Base-by-base conservation (phyloP, 2,329 filamentous ascomycete genomes). In the Aspergillus sp. region DNA sequence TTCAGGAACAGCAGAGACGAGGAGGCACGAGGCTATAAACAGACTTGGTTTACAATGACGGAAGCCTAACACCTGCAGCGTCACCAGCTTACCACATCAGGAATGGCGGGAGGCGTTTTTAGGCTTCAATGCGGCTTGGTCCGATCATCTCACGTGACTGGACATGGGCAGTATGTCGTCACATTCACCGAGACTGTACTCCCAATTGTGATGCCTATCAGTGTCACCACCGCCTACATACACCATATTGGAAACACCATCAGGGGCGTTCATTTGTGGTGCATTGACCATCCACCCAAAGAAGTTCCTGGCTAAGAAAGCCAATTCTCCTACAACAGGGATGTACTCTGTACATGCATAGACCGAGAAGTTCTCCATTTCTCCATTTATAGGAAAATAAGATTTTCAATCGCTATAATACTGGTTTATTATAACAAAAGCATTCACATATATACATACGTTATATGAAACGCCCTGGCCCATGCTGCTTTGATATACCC, bases 61-160 rank as follows among this genome's bases (percentile, higher is more conserved):
- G 56, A 58, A 58, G 56, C 56, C 56, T 58, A 58, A 44, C 35
- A n/a, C 15, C 43, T 49, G 40, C 21, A 31, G 46, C 31, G 27
- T 55, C 48, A 55, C 51, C 37, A 47, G 48, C 46, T 58, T 55
- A 51, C 51, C 51, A 15, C 46, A 25, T 44, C 46, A 27, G 54
- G 17, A 9, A 31, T 31, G 37, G 55, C 54, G 55, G 41, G 11
- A 46, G 55, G 39, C 19, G 55, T 47, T 23, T 55, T 48, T 49
- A 4, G 56, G 56, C 25, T 39, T 57, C 27, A 57, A 51, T 33
- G 56, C 50, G 55, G 55, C 55, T 53, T 57, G 49, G 50, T 54
- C 50, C 48, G 52, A 37, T 17, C 47, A 23, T 27, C 17, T 50
- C 48, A 50, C 48, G 48, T 50, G 48, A 21, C 11, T n/a, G 15